Base-by-base conservation (phyloP, 805 yeast genomes). In the Candida khao-thaluensis region DNA sequence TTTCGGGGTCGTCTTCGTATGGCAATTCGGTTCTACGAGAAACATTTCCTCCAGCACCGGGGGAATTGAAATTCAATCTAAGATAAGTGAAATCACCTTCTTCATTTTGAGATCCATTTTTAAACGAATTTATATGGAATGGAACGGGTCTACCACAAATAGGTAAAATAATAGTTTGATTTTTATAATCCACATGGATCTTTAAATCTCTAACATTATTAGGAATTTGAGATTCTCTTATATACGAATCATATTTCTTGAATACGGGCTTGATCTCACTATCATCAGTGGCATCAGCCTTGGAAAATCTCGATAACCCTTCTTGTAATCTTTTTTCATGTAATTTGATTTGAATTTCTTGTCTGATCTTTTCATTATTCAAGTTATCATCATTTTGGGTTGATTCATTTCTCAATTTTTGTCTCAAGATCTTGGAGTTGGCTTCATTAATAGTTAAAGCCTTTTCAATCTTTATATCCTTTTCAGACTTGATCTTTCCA, bases 121-220 rank as follows among this genome's bases (percentile, higher is more conserved):
- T 91, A 67, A 85, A 90, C 3, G 97, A 73, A 60, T 88, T 88
- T 56, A 91, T 89, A 60, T 91, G 99, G 72, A 93, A 91, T 17
- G 99, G 99, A 37, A 93, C 98, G 1, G 98, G 97, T 54, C 98
- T 76, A 47, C 99, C 99, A 54, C 83, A 78, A 42, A 91, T 84
- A 37, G 99, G 99, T 43, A 91, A 68, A 44, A 91, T 78, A 40
- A 91, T 84, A 1, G 97, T 85, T 64, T 90, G 96, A 42, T 85
- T 77, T 54, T 85, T 87, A 59, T 79, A 73, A 59, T 91, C 99
- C 42, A 93, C 89, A 58, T 84, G 90, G 44, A 91, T 80, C 56
- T 81, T 81, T 59, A 93, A 71, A 58, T 90, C 96, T 53, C 82
- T 79, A 14, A 89, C 95, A 51, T 77, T 76, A 25, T 71, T 64